A percentile compares a stretch with the other conserved stretches of the same genome.
These are phyloP conservation scores for Gastrodia elata DNA, from an alignment of 106 monocot species.

Conservation along the genomic window DNA sequence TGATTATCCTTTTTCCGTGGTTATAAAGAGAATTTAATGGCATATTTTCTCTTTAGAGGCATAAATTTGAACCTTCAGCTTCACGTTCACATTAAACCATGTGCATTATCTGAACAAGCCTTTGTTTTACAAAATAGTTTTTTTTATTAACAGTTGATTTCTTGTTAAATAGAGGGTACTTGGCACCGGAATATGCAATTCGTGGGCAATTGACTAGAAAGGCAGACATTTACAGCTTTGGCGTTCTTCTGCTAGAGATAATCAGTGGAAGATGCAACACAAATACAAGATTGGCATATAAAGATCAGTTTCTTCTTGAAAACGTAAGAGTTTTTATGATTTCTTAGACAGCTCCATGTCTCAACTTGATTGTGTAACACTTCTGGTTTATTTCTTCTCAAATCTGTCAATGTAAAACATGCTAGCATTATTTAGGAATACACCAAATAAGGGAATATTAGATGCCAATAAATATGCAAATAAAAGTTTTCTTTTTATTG, in stretches of 20 bases:
- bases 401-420: no score
- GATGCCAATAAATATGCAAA: no score
- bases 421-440: no score
- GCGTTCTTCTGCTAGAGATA: constrained; percentile 13
- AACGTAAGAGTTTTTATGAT: constrained; percentile 1
- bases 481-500: no score
- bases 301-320: constrained; percentile 12
- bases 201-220: constrained; percentile 5
- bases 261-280: constrained; percentile 4
- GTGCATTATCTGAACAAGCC: neutral
- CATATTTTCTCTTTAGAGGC: no score
- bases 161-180: constrained; percentile 6
- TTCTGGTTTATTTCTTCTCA: neutral
- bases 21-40: neutral
- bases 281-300: constrained; percentile 7
- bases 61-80: neutral
- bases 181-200: constrained; percentile 9
- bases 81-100: neutral
- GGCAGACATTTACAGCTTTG: constrained; percentile 11
- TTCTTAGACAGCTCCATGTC: neutral
- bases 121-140: neutral
- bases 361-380: neutral
- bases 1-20: no score
- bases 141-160: neutral
- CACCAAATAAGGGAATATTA: no score